phyloP scores from a whole-genome alignment of 2,329 filamentous ascomycete genomes.

The Aureobasidium sp. region DNA sequence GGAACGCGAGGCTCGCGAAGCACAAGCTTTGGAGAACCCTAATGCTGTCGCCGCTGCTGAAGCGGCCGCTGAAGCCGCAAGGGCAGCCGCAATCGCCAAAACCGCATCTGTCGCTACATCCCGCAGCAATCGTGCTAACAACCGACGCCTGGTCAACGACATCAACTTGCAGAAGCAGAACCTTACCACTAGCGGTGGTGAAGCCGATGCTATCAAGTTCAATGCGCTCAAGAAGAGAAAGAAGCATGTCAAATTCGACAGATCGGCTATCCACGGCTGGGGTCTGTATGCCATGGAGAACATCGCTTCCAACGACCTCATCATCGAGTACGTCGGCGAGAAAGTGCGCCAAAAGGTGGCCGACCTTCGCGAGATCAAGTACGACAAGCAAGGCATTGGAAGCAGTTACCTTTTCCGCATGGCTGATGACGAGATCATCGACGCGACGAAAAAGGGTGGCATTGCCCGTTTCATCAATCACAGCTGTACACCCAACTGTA shows the following conservation, averaged over 20 bases:
- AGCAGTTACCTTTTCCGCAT: slow-evolving; percentile 98
- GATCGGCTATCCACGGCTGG: slow-evolving; percentile 98
- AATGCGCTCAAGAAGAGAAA: slow-evolving; percentile 99
- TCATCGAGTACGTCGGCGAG: slow-evolving; percentile 98
- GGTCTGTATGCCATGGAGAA: slow-evolving; percentile 96
- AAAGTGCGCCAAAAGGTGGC: slow-evolving; percentile 94
- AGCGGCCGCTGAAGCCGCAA: slow-evolving; percentile 59
- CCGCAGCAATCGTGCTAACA: slow-evolving; percentile 88
- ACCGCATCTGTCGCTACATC: slow-evolving; percentile 81
- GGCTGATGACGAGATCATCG: slow-evolving; percentile 93
- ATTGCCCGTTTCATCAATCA: slow-evolving; percentile 99
- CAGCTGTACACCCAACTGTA: slow-evolving; percentile 96
- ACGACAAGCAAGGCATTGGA: slow-evolving; percentile 92
- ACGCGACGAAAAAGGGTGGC: slow-evolving; percentile 96
- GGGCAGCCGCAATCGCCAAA: slow-evolving; percentile 63
- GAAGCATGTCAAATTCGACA: slow-evolving; percentile 96
- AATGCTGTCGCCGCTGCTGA: slow-evolving; percentile 28
- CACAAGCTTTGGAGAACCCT: slow-evolving; percentile 57
- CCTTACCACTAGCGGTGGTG: slow-evolving; percentile 56
- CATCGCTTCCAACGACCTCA: slow-evolving; percentile 96
- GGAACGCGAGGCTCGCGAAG: slow-evolving; percentile 83
- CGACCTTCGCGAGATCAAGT: slow-evolving; percentile 86
- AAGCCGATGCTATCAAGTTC: slow-evolving; percentile 85
- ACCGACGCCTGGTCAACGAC: slow-evolving; percentile 87
- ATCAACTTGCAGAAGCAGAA: slow-evolving; percentile 88